A percentile compares a stretch with the other conserved stretches of the same genome.
Evolutionary conservation across 257 asterid species (phyloP).

Genomic region (Scutellaria barbata): DNA sequence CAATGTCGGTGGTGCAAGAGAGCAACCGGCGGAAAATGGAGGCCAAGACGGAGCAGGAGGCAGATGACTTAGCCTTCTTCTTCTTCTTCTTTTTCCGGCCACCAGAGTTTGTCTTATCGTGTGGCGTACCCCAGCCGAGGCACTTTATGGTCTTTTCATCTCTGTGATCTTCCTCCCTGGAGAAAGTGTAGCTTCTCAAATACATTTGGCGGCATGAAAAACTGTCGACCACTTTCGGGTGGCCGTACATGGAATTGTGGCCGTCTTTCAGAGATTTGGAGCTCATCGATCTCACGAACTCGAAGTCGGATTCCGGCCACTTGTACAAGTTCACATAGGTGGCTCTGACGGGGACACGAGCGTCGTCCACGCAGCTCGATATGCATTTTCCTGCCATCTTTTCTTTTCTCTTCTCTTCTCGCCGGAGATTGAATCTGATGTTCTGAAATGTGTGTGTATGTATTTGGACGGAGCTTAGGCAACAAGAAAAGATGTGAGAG

Average conservation of each 20-base stretch:
- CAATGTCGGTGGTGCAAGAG: constrained; percentile 78
- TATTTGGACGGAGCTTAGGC: constrained; percentile 11
- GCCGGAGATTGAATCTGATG: constrained; percentile 2
- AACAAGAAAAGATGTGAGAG: constrained; percentile 16
- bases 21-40: constrained; percentile 73
- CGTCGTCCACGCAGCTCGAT: constrained; percentile 52
- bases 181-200: constrained; percentile 83
- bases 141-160: constrained; percentile 48
- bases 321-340: constrained; percentile 62
- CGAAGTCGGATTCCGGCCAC: constrained; percentile 74
- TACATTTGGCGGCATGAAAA: constrained; percentile 82
- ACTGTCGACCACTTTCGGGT: constrained; percentile 73
- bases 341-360: constrained; percentile 56
- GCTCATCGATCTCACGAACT: constrained; percentile 75
- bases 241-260: constrained; percentile 26
- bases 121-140: constrained; percentile 42
- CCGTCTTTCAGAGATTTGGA: constrained; percentile 22
- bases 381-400: constrained; percentile 54
- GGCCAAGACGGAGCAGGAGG: constrained; percentile 48
- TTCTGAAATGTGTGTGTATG: background rate
- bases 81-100: constrained; percentile 34
- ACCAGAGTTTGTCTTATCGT: constrained; percentile 22
- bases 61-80: constrained; percentile 47
- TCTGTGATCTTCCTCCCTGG: constrained; percentile 56
- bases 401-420: background rate